Conservation (phyloP, 441 rosid genomes). For the Manihot esculenta region DNA sequence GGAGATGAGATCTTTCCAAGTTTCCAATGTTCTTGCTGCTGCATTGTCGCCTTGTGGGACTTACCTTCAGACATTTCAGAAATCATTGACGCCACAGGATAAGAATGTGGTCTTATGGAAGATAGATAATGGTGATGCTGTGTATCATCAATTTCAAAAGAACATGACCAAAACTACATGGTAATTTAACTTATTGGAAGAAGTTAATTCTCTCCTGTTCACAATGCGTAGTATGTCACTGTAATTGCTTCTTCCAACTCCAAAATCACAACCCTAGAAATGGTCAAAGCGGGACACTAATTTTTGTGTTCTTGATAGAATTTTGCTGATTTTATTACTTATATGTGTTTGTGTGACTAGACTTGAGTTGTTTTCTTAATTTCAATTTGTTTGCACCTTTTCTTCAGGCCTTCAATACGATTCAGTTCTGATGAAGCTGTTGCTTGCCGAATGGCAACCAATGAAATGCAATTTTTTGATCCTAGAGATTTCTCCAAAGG, state of each 20-base stretch:
- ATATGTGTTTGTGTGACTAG: not conserved
- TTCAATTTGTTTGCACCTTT: constrained; percentile 24
- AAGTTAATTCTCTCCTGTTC: not conserved
- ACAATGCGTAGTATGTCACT: not conserved
- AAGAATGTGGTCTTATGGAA: constrained; percentile 76
- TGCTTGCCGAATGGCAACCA: constrained; percentile 81
- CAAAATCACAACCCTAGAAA: not conserved
- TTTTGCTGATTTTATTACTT: not conserved
- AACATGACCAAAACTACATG: constrained; percentile 73
- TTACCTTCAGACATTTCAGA: constrained; percentile 85
- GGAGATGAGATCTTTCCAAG: constrained; percentile 62
- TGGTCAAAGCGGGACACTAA: not conserved
- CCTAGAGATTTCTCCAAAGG: constrained; percentile 79
- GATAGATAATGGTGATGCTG: constrained; percentile 57
- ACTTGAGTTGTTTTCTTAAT: not conserved
- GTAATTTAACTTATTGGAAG: constrained; percentile 33
- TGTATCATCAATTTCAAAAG: constrained; percentile 69
- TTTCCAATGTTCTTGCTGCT: constrained; percentile 58
- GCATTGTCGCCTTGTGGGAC: constrained; percentile 74
- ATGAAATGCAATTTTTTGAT: constrained; percentile 86
- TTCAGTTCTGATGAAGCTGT: constrained; percentile 82
- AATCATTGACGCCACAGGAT: constrained; percentile 69
- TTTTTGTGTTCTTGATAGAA: not conserved
- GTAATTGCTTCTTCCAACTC: not conserved
- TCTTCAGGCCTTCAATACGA: constrained; percentile 69